A percentile compares a stretch with the other conserved stretches of the same genome.
phyloP scores from a whole-genome alignment of 2,329 filamentous ascomycete genomes.

The Aspergillus niger region DNA sequence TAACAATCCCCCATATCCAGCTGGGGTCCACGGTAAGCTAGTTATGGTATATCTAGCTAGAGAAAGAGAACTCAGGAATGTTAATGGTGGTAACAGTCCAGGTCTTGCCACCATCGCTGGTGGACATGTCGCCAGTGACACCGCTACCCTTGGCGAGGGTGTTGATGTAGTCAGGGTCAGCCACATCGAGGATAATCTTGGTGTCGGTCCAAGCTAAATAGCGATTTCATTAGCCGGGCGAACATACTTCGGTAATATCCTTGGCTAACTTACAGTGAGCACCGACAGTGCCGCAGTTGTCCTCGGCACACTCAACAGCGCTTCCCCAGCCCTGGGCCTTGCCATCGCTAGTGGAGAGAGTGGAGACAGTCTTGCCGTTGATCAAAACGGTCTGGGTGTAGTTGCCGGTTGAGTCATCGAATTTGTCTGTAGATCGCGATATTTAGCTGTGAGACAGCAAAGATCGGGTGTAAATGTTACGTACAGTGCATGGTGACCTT shows the following conservation, averaged over 20 bases:
- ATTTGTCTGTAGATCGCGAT: conserved; percentile 33
- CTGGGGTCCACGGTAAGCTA: neutral
- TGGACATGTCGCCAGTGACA: conserved; percentile 46
- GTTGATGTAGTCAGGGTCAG: conserved; percentile 38
- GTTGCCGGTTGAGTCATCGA: conserved; percentile 57
- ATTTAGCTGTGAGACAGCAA: neutral
- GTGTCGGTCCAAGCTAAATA: conserved; percentile 44
- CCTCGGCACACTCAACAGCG: conserved; percentile 44
- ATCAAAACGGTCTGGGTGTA: conserved; percentile 34
- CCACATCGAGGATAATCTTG: conserved; percentile 38
- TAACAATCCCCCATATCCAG: neutral
- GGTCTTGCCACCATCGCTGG: conserved; percentile 45
- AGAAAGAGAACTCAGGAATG: conserved; percentile 33
- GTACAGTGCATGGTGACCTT: conserved; percentile 47
- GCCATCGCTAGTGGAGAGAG: conserved; percentile 49
- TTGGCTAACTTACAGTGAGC: conserved; percentile 36
- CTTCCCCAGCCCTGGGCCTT: conserved; percentile 49
- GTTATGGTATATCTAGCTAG: neutral
- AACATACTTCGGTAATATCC: neutral
- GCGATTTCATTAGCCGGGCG: neutral
- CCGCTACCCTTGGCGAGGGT: conserved; percentile 42
- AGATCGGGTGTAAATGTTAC: neutral
- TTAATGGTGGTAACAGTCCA: conserved; percentile 46
- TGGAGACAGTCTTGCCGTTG: conserved; percentile 42
- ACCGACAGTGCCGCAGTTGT: conserved; percentile 45